Conservation (phyloP, 2,329 filamentous ascomycete genomes). For the Cordyceps cicadae region DNA sequence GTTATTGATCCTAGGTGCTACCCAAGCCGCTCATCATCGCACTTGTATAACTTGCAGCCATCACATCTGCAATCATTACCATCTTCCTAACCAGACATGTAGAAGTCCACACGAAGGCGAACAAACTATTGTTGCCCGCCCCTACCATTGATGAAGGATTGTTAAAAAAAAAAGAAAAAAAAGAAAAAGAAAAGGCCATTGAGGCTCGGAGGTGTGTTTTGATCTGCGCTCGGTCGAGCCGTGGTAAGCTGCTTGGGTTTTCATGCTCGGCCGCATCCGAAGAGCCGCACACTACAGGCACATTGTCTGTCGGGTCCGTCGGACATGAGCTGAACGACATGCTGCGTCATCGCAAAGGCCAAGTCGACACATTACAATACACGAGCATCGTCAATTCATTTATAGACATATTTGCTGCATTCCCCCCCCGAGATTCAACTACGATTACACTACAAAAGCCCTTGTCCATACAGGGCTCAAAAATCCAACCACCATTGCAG, state of each 20-base stretch:
- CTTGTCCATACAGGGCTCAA: not conserved
- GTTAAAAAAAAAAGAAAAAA: too few species aligned
- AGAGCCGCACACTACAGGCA: not conserved
- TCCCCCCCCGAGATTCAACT: not conserved
- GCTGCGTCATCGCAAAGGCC: not conserved
- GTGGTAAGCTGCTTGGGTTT: not conserved
- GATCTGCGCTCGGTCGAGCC: not conserved
- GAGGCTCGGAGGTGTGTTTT: not conserved
- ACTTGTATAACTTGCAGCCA: too few species aligned
- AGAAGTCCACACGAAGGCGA: too few species aligned
- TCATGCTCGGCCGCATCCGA: not conserved
- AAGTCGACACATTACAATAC: not conserved
- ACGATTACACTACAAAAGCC: not conserved
- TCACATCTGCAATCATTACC: too few species aligned
- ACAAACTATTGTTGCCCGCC: too few species aligned
- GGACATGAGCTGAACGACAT: not conserved
- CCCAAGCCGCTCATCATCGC: too few species aligned
- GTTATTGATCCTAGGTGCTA: too few species aligned
- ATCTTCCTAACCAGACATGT: too few species aligned
- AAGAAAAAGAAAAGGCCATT: too few species aligned
- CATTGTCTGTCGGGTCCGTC: not conserved
- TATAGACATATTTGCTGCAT: not conserved
- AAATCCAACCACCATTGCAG: not conserved
- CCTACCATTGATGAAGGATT: too few species aligned
- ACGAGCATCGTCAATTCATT: not conserved